Percentiles rank a stretch among this genome's conserved stretches.
Conservation (phyloP, 768 basidiomycete species). For the Gymnopilus dilepis region DNA sequence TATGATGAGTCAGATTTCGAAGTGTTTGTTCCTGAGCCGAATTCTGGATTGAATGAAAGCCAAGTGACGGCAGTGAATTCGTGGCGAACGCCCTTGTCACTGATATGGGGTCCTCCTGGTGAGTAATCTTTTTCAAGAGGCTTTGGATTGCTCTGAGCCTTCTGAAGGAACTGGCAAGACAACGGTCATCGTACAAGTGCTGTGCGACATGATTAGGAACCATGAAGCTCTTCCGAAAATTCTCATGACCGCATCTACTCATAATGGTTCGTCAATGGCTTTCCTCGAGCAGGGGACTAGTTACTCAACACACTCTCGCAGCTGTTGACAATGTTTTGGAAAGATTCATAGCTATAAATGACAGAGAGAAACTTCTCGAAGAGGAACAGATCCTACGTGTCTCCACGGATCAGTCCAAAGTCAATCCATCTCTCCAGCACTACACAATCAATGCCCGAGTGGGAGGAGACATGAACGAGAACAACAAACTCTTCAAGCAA, state of each 20-base stretch:
- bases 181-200: conserved; percentile 68
- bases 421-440: conserved; percentile 58
- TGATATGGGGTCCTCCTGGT: conserved; percentile 79
- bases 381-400: conserved; percentile 69
- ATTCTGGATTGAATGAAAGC: conserved; percentile 52
- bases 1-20: conserved; percentile 11
- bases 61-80: conserved; percentile 57
- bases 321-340: conserved; percentile 76
- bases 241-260: conserved; percentile 74
- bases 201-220: conserved; percentile 45
- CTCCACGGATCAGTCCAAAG: conserved; percentile 68
- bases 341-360: conserved; percentile 59
- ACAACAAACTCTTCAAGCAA: conserved; percentile 58
- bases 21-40: conserved; percentile 15
- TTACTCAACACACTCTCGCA: conserved; percentile 23
- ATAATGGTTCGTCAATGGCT: conserved; percentile 52
- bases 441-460: conserved; percentile 71
- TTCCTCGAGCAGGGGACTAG: background rate
- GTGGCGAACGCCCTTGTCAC: conserved; percentile 47
- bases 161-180: conserved; percentile 70
- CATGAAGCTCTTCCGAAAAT: conserved; percentile 48
- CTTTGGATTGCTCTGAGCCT: too few species aligned
- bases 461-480: conserved; percentile 67
- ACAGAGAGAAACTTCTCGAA: conserved; percentile 43
- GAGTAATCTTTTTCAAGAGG: background rate